Conservation (phyloP, 495 filamentous ascomycete species). For the Letharia lupina region DNA sequence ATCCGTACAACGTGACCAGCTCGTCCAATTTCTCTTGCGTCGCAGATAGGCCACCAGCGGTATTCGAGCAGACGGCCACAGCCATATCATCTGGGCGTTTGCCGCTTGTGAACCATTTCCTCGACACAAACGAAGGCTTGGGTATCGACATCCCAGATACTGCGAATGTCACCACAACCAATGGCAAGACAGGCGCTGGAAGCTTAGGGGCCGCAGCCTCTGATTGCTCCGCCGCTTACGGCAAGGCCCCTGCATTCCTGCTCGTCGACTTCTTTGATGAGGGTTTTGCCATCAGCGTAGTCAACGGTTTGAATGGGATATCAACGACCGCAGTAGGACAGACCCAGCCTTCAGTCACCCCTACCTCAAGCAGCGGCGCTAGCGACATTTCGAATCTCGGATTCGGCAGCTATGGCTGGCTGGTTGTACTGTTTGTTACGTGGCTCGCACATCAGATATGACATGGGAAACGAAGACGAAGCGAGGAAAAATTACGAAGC, state of each 20-base stretch:
- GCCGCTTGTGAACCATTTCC: slow-evolving; percentile 66
- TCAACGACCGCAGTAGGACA: slow-evolving; percentile 35
- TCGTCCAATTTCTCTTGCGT: slow-evolving; percentile 56
- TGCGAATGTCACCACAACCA: slow-evolving; percentile 50
- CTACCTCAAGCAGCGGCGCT: background rate
- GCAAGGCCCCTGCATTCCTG: slow-evolving; percentile 53
- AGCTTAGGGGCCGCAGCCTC: slow-evolving; percentile 52
- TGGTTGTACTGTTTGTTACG: background rate
- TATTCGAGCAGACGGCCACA: slow-evolving; percentile 35
- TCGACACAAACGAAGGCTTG: slow-evolving; percentile 43
- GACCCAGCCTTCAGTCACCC: slow-evolving; percentile 9
- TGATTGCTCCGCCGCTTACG: slow-evolving; percentile 48
- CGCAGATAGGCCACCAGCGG: slow-evolving; percentile 50
- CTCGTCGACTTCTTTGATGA: slow-evolving; percentile 69
- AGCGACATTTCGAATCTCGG: background rate
- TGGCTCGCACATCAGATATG: background rate
- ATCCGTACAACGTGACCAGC: slow-evolving; percentile 59
- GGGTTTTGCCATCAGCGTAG: slow-evolving; percentile 51
- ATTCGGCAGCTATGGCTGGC: background rate
- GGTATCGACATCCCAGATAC: slow-evolving; percentile 54
- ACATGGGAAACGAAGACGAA: background rate
- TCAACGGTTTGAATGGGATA: slow-evolving; percentile 59
- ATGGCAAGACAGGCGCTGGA: slow-evolving; percentile 45
- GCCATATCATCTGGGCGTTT: slow-evolving; percentile 43
- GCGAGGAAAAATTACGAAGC: background rate